Percentiles rank a stretch among this genome's conserved stretches.
These are phyloP conservation scores for Guyanaporus albipodus DNA, from an alignment of 768 basidiomycete genomes.

Conservation along the genomic window DNA sequence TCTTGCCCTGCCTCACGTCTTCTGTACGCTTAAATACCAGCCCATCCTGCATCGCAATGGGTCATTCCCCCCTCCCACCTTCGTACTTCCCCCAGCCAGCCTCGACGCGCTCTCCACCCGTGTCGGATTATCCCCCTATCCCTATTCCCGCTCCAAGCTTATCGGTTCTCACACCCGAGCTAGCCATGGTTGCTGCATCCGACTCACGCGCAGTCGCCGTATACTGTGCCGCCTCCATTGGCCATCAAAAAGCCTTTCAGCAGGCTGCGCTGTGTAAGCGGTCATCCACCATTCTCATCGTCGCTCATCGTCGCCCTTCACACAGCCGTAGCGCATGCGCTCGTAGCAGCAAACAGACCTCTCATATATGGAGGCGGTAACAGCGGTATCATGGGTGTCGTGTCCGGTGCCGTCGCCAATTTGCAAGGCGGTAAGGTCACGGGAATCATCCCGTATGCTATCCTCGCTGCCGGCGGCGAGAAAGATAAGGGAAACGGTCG, in stretches of 20 bases:
- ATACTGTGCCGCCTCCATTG: slow-evolving; percentile 78
- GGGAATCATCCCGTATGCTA: slow-evolving; percentile 76
- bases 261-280: slow-evolving; percentile 68
- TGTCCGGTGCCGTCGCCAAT: slow-evolving; percentile 62
- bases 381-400: slow-evolving; percentile 81
- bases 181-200: slow-evolving; percentile 30
- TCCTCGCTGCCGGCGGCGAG: slow-evolving; percentile 65
- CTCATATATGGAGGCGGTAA: slow-evolving; percentile 88
- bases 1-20: slow-evolving; percentile 5
- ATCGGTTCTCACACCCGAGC: neutral
- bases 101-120: neutral
- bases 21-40: slow-evolving; percentile 27
- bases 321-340: slow-evolving; percentile 68
- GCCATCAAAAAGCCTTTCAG: slow-evolving; percentile 56
- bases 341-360: slow-evolving; percentile 55
- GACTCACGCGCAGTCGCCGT: slow-evolving; percentile 57
- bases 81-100: neutral
- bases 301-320: neutral
- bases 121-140: neutral
- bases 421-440: slow-evolving; percentile 62
- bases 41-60: neutral
- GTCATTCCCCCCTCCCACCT: slow-evolving; percentile 1
- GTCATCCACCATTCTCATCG: slow-evolving; percentile 13
- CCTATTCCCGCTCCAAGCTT: slow-evolving; percentile 1
- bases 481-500: slow-evolving; percentile 40